Base-by-base conservation (phyloP, 1,284 basidiomycete genomes). In the Volvariella surrecta region DNA sequence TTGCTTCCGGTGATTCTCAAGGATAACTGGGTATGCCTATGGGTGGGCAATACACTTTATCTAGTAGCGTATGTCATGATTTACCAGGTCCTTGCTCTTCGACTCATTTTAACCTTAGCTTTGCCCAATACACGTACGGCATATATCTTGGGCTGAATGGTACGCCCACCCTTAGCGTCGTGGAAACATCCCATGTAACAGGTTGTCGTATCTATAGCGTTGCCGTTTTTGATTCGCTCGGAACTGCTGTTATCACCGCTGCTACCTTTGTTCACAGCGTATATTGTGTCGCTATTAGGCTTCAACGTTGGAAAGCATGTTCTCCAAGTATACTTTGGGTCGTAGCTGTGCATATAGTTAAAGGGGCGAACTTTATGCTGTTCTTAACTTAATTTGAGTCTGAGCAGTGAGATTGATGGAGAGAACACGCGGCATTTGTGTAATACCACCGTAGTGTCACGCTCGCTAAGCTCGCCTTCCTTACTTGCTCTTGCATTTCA, bases 21-120 rank as follows among this genome's bases (percentile, higher is more conserved):
- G 56, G 79, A 82, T 52, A 91, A 89, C 53, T 96, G 91, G 92
- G 75, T 94, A 22, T 94, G 89, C 57, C 70, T 97, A 31, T 85
- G 84, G 70, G 71, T 94, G n/a, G 93, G 92, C 34, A 96, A 96
- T 52, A 90, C 89, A 1, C 67, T 93, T n/a, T 93, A 92, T 63
- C 75, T 92, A 24, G 82, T 82, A 37, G 90, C 86, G 76, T 87
- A 66, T 50, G 74, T 73, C 15, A 28, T 35, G n/a, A 30, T 22
- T 18, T 43, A 24, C 24, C 17, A n/a, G n/a, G n/a, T 15, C 13
- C n/a, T 43, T 31, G 19, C 16, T 34, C 11, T 9, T 13, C 22
- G 31, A 39, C 21, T 19, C 32, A 6, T 32, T 21, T 10, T 24
- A 39, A 18, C 53, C 6, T 35, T 19, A 87, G 86, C 28, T 82